Base-by-base conservation (phyloP, 2,329 filamentous ascomycete species). In the Cladophialophora carrionii region DNA sequence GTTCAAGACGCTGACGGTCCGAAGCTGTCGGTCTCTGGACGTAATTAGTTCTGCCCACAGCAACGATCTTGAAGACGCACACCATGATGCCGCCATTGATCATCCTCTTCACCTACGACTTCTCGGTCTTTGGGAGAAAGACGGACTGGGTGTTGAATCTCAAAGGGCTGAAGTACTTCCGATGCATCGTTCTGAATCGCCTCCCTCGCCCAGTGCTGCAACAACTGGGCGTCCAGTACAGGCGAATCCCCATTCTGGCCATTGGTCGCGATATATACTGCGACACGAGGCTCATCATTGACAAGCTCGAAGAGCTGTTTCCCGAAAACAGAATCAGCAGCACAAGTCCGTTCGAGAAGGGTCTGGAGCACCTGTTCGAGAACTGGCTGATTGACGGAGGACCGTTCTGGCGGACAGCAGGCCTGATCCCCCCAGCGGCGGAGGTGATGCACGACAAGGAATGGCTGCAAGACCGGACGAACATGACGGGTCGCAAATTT, bases 221-320 rank as follows among this genome's bases (percentile, higher is more conserved):
- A 24, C 77, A 79, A 2, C 81, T 92, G 8, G 87, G 87, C 29
- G 81, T 91, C 57, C 77, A 79, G 9, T 88, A 92, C 76, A 84
- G 89, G 4, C 87, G 89, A 62, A 90, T 90, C 64, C 89, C 89
- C 1, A 73, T 91, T 58, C 76, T 91, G 56, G 78, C 85, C 22
- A 86, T 90, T 70, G 88, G 87, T 14, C 80, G 84, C 4, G 85
- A 90, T 72, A 78, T 92, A 51, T 91, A 90, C 78, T 79, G 86
- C 66, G 89, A 92, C 78, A 87, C 87, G 1, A 85, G 87, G 2
- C 82, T 90, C 20, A 90, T 91, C 71, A 76, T 92, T 22, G 75
- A 76, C 20, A 88, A 86, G 74, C 84, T 91, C 0, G 87, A 90
- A 71, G 70, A 77, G 1, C 77, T 83, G 37, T 85, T 83, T 72